Conservation (phyloP, 164 flowering plant species). For the Akebia trifoliata region DNA sequence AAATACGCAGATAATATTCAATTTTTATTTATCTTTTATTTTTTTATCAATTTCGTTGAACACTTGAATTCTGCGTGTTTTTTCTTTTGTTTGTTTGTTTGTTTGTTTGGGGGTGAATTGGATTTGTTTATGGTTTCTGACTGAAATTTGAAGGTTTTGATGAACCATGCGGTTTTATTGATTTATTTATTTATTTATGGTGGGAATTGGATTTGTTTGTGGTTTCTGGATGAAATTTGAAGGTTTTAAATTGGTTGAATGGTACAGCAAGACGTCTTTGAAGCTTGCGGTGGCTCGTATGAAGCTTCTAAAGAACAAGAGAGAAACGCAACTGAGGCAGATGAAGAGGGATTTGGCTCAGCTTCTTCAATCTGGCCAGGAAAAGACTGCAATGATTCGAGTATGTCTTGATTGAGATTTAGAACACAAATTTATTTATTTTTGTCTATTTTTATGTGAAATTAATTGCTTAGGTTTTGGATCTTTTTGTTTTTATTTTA, state of each 20-base stretch:
- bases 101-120: too few relatives aligned
- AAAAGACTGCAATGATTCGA: conserved; percentile 77
- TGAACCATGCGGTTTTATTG: too few relatives aligned
- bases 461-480: too few relatives aligned
- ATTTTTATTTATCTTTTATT: too few relatives aligned
- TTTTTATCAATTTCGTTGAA: too few relatives aligned
- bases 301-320: conserved; percentile 86
- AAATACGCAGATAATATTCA: too few relatives aligned
- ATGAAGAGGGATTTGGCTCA: conserved; percentile 81
- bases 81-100: too few relatives aligned
- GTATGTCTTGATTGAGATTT: conserved; percentile 25
- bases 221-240: conserved; percentile 3
- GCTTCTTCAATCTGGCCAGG: conserved; percentile 78
- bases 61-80: too few relatives aligned
- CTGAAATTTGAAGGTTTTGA: too few relatives aligned
- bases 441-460: too few relatives aligned
- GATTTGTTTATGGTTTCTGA: too few relatives aligned
- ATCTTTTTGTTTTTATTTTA: too few relatives aligned
- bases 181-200: neutral
- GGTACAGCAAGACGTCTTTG: conserved; percentile 82
- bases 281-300: conserved; percentile 68
- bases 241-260: conserved; percentile 8
- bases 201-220: conserved; percentile 4
- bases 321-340: conserved; percentile 52
- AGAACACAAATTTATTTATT: neutral